Percentiles rank a stretch among this genome's conserved stretches.
Conservation (phyloP, 1,284 basidiomycete species). For the Sphaerobolus stellatus region DNA sequence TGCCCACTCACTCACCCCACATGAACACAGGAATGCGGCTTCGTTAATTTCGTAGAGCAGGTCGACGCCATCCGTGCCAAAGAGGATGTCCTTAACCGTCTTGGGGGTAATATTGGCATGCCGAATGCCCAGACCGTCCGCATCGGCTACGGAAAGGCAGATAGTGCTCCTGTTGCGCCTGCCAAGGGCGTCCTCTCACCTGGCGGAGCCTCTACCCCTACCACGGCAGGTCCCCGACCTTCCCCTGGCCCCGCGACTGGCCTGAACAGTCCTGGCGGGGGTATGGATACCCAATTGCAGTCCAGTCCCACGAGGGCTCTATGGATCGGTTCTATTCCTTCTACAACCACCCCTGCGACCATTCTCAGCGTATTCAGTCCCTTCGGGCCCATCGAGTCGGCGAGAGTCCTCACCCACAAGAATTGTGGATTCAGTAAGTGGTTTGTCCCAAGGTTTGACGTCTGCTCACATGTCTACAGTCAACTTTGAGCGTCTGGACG, state of each 20-base stretch:
- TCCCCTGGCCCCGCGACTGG: conserved; percentile 53
- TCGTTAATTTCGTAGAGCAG: conserved; percentile 97
- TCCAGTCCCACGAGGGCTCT: conserved; percentile 88
- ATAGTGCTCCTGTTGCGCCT: conserved; percentile 87
- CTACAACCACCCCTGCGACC: conserved; percentile 88
- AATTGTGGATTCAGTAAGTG: conserved; percentile 89
- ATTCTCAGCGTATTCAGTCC: conserved; percentile 93
- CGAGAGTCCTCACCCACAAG: conserved; percentile 93
- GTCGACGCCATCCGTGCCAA: conserved; percentile 93
- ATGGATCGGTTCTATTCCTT: conserved; percentile 96
- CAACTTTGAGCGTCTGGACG: conserved; percentile 96
- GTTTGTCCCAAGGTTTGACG: conserved; percentile 10
- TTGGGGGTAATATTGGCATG: conserved; percentile 92
- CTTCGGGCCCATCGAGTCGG: conserved; percentile 96
- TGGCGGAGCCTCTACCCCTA: conserved; percentile 46
- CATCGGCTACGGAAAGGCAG: conserved; percentile 97
- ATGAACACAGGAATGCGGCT: conserved; percentile 82
- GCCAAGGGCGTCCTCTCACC: conserved; percentile 63
- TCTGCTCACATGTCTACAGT: conserved; percentile 44
- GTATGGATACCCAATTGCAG: conserved; percentile 79
- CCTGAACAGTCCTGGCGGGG: conserved; percentile 49
- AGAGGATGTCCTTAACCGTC: conserved; percentile 92
- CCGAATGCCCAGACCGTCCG: conserved; percentile 91
- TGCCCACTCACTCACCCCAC: conserved; percentile 2
- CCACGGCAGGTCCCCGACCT: conserved; percentile 46